Evolutionary conservation across 257 asterid genomes (phyloP).

Genomic region (Solanum stenotomum): DNA sequence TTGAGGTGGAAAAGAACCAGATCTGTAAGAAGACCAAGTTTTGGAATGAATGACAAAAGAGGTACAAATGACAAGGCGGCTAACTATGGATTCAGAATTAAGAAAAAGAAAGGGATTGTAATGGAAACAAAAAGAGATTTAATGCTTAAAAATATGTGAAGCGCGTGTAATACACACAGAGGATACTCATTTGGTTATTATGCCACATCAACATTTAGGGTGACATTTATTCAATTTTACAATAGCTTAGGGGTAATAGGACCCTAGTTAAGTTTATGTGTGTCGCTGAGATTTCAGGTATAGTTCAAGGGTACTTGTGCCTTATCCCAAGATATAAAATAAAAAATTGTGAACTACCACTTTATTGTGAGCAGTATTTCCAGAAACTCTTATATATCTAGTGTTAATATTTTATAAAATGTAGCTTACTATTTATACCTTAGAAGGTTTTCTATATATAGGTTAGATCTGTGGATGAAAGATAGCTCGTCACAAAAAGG

Average conservation of each 20-base stretch:
- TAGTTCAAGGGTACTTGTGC: neutral
- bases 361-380: neutral
- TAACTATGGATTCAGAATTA: neutral
- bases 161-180: neutral
- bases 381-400: neutral
- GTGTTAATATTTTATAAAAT: neutral
- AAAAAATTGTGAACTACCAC: neutral
- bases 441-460: neutral
- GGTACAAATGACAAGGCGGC: neutral
- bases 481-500: neutral
- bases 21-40: slow-evolving; percentile 52
- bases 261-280: neutral
- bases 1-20: slow-evolving; percentile 59
- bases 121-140: neutral
- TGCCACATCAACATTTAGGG: neutral
- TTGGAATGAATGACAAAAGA: slow-evolving; percentile 13
- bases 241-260: neutral
- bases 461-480: neutral
- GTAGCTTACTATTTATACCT: neutral
- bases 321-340: neutral
- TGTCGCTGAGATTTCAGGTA: neutral
- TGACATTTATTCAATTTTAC: neutral
- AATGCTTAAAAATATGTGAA: neutral
- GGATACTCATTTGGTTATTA: neutral
- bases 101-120: neutral